Base-by-base conservation (phyloP, 257 asterid genomes). In the Paulownia fortunei region DNA sequence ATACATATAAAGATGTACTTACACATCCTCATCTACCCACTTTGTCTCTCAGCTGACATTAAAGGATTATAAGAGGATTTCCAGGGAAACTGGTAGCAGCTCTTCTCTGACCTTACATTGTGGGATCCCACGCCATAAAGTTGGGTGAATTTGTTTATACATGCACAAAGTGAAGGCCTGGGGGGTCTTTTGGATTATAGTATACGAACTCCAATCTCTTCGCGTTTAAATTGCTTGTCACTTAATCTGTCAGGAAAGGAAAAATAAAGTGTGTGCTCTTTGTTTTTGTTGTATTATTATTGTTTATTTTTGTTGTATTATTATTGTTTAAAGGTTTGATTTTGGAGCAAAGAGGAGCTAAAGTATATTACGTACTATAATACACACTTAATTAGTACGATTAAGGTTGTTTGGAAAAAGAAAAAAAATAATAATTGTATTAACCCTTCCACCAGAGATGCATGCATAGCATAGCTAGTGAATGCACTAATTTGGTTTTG, bases 121-220 rank as follows among this genome's bases (percentile, higher is more conserved):
- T 66, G 82, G 84, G 82, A 64, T 71, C 83, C 84, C 83, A 60
- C 63, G 81, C 58, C 74, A 83, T 54, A 81, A 73, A 44, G 68
- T 60, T 59, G 41, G 23, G 5, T 32, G 13, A 9, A 70, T 11
- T 13, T 23, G 18, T 6, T 23, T 49, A 54, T 21, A 21, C 49
- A 74, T 58, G 55, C 36, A 37, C 49, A 64, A 56, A 36, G 16
- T 19, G 27, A 64, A 64, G 13, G 11, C 37, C 6, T 42, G 51
- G 19, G 36, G 36, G 36, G 36, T 2, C 4, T 2, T 2, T 2
- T 2, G 36, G 36, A 41, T 72, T n/a, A 16, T 63, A 15, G 19
- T 34, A 56, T 67, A 16, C 6, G n/a, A 69, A 60, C n/a, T 76
- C 24, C 12, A 18, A 23, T 70, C 61, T 61, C 51, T 69, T 65